These are phyloP conservation scores for Pestalotiopsis sp. DNA, from an alignment of 2,329 filamentous ascomycete species.

Conservation along the genomic window DNA sequence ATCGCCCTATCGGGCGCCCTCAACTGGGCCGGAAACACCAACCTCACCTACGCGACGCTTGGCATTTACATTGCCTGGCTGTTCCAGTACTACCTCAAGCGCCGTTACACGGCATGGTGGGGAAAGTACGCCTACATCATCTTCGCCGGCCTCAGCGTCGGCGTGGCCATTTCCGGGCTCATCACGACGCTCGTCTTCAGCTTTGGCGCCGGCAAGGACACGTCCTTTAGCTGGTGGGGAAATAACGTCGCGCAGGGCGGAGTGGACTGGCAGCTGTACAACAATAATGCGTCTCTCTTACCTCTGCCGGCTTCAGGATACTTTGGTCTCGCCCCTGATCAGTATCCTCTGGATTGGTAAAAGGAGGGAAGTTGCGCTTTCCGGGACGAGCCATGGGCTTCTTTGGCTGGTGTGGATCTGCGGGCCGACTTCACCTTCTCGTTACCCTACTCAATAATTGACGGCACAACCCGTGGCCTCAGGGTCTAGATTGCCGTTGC, in stretches of 20 bases:
- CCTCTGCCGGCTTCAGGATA: conserved; percentile 8
- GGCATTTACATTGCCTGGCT: conserved; percentile 29
- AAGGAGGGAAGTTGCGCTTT: not conserved
- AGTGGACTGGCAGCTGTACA: conserved; percentile 16
- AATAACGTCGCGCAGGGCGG: conserved; percentile 6
- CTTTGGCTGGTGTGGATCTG: no score
- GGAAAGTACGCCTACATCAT: conserved; percentile 30
- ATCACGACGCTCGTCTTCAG: conserved; percentile 19
- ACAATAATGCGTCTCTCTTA: conserved; percentile 14
- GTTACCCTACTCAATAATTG: no score
- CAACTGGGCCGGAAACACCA: conserved; percentile 29
- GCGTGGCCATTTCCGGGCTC: conserved; percentile 14
- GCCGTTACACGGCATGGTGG: conserved; percentile 18
- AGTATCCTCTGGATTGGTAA: conserved; percentile 14
- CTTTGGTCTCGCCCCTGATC: conserved; percentile 12
- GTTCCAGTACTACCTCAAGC: conserved; percentile 29
- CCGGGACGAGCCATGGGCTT: no score
- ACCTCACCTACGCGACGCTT: conserved; percentile 31
- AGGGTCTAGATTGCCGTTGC: no score
- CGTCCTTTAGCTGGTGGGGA: conserved; percentile 11
- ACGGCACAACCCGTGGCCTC: no score
- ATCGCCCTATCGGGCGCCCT: conserved; percentile 28
- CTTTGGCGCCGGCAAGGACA: conserved; percentile 19
- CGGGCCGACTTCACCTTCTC: no score
- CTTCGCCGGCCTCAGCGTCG: conserved; percentile 25